Evolutionary conservation across 352 stramenopile species (phyloP).

Genomic region (Paralagenidium karlingii): DNA sequence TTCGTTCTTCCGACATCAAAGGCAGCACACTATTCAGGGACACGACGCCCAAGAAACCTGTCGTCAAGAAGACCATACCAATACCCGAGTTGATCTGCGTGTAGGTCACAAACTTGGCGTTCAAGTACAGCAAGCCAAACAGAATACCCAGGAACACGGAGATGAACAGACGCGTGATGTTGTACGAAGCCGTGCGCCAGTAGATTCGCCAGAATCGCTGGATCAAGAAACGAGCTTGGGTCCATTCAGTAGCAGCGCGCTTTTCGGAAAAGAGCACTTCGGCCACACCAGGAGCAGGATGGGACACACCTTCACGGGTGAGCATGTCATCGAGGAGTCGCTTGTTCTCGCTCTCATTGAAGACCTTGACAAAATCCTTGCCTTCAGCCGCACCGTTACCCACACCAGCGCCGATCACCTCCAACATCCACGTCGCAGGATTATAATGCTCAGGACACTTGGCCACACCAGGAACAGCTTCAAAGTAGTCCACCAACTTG

Average conservation of each 20-base stretch:
- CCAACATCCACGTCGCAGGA: slow-evolving; percentile 53
- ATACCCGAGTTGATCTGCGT: slow-evolving; percentile 34
- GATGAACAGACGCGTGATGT: slow-evolving; percentile 50
- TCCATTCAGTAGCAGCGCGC: slow-evolving; percentile 8
- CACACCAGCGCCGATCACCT: slow-evolving; percentile 47
- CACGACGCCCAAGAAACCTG: slow-evolving; percentile 53
- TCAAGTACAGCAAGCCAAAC: slow-evolving; percentile 53
- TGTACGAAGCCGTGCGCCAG: slow-evolving; percentile 73
- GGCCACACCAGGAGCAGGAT: slow-evolving; percentile 4
- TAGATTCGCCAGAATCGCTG: slow-evolving; percentile 25
- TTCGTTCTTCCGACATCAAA: slow-evolving; percentile 55
- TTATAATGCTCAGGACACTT: slow-evolving; percentile 48
- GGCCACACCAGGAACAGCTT: slow-evolving; percentile 2
- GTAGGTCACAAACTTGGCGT: slow-evolving; percentile 21
- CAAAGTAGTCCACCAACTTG: slow-evolving; percentile 41
- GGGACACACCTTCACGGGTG: slow-evolving; percentile 8
- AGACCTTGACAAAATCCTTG: slow-evolving; percentile 26
- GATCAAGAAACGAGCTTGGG: slow-evolving; percentile 1
- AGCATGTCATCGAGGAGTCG: slow-evolving; percentile 6
- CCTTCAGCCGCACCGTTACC: slow-evolving; percentile 3
- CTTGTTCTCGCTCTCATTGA: slow-evolving; percentile 16
- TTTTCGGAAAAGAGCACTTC: slow-evolving; percentile 21
- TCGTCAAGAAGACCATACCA: slow-evolving; percentile 60
- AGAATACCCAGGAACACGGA: slow-evolving; percentile 51
- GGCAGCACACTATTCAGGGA: slow-evolving; percentile 50